Percentiles rank a stretch among this genome's conserved stretches.
phyloP scores from a whole-genome alignment of 169 alveolate species.

The Eimeria praecox region DNA sequence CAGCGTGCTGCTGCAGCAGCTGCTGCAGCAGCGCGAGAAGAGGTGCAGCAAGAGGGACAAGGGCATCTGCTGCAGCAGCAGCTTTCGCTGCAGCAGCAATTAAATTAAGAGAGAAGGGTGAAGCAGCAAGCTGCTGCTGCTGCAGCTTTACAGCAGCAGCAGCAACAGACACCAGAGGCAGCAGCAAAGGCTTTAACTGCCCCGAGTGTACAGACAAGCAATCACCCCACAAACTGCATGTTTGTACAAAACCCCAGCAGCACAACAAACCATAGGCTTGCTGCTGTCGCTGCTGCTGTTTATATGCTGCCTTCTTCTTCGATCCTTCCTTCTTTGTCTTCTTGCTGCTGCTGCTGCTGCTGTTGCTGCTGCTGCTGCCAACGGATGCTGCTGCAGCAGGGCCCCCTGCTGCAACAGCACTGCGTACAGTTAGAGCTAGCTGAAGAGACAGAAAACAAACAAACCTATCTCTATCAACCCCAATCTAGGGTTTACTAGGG shows the following conservation, averaged over 20 bases:
- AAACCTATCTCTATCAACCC: not conserved
- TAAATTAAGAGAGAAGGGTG: constrained; percentile 54
- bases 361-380: constrained; percentile 8
- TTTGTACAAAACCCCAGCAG: constrained; percentile 48
- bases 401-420: constrained; percentile 61
- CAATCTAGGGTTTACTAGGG: not conserved
- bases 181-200: constrained; percentile 31
- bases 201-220: not conserved
- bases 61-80: constrained; percentile 31
- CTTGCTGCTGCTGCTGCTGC: constrained; percentile 48
- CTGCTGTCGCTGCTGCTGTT: constrained; percentile 1
- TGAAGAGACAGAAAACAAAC: constrained; percentile 25
- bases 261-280: constrained; percentile 21
- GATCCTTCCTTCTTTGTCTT: not conserved
- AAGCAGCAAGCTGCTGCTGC: constrained; percentile 9
- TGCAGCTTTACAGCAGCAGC: constrained; percentile 3
- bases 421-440: constrained; percentile 75
- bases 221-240: constrained; percentile 38
- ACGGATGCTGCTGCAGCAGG: constrained; percentile 26
- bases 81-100: not conserved
- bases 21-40: no score
- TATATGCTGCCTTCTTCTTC: constrained; percentile 12
- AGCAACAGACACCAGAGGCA: constrained; percentile 45
- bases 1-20: constrained; percentile 2
- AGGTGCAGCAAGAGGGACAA: constrained; percentile 53